Base-by-base conservation (phyloP, 768 basidiomycete species). In the Neoboletus brunneissimus region DNA sequence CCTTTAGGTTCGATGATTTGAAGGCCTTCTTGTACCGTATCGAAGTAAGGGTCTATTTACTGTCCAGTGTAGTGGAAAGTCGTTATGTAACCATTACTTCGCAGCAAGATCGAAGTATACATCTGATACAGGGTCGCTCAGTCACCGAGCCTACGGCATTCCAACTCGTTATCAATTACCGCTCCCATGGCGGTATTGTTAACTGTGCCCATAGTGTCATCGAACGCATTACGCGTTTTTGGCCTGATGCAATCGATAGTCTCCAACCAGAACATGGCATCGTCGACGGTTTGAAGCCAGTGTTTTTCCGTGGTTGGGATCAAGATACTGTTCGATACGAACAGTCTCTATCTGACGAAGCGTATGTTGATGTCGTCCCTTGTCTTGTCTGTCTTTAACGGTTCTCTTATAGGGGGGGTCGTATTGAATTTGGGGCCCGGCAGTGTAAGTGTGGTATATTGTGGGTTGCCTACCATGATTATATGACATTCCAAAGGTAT, bases 111-210 rank as follows among this genome's bases (percentile, higher is more conserved):
- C 62, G 65, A 18, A 51, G 44, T 22, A 25, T 16, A 15, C 49
- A 52, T 50, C n/a, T 46, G n/a, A 51, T 61, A 31, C 56, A 52
- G 3, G 52, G 60, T 42, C 60, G 60, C 1, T 40, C 61, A 4
- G 56, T 70, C 31, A 51, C 53, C 11, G 60, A 67, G 1, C 78
- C 75, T 4, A 58, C 55, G 40, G 73, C 76, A 0, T 89, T 89
- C 63, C 81, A 85, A 58, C 75, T 91, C 1, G 70, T 78, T 0
- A 72, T 79, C 48, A 90, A 90, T 63, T 89, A 87, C 60, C 80
- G 88, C 6, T 88, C 86, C 0, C 86, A 89, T 62, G 80, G 79
- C 0, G 89, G 89, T 2, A 89, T 90, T 40, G 83, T 90, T n/a
- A 76, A 84, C 45, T 87, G 85, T 60, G 88, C 88, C 0, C 80